These are phyloP conservation scores for Pistacia atlantica DNA, from an alignment of 345 rosid species.

Conservation along the genomic window DNA sequence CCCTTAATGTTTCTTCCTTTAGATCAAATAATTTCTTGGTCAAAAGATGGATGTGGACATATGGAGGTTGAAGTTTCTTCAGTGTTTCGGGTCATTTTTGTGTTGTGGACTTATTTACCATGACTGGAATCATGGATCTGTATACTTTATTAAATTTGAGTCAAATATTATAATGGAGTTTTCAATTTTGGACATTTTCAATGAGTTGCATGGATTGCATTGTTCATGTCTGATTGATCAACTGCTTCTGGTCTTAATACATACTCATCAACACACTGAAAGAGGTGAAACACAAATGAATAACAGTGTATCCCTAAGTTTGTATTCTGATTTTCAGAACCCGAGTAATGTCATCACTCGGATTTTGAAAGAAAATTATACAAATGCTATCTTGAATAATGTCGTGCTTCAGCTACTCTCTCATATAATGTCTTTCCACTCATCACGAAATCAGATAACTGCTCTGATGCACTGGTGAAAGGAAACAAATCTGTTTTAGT, in stretches of 20 bases:
- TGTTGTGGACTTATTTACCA: conserved; percentile 2
- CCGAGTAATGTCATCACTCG: too few relatives aligned
- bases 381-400: too few relatives aligned
- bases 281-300: too few relatives aligned
- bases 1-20: neutral
- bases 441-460: neutral
- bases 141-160: neutral
- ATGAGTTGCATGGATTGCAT: neutral
- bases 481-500: neutral
- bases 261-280: too few relatives aligned
- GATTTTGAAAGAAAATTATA: too few relatives aligned
- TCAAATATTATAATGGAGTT: neutral
- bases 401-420: too few relatives aligned
- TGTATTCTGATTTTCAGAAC: too few relatives aligned
- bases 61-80: conserved; percentile 1
- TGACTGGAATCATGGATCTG: neutral
- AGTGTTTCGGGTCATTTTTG: neutral
- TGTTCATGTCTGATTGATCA: neutral
- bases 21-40: neutral
- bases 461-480: neutral
- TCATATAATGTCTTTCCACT: too few relatives aligned
- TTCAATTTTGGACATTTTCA: neutral
- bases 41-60: conserved; percentile 7
- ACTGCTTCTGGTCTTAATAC: neutral
- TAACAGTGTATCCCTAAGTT: too few relatives aligned